phyloP scores from a whole-genome alignment of 2,329 filamentous ascomycete species.

The Herpotrichia juniperi region DNA sequence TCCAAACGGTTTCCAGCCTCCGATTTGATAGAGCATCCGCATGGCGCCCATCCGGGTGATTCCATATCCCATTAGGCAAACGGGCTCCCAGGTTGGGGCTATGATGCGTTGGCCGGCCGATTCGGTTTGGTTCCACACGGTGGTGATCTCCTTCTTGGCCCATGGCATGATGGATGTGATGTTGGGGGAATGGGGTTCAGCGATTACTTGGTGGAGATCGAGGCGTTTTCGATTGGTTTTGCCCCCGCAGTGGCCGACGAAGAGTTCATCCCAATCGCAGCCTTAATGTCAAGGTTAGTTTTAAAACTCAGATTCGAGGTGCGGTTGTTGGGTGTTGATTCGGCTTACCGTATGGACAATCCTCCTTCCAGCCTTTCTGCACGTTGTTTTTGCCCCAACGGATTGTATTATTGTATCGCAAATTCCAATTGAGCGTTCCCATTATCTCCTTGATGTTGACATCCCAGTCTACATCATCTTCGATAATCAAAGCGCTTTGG shows the following conservation, averaged over 20 bases:
- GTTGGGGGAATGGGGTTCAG: constrained; percentile 12
- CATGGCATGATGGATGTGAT: not conserved
- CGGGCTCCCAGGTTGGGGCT: constrained; percentile 13
- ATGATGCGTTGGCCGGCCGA: constrained; percentile 11
- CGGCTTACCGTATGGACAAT: constrained; percentile 21
- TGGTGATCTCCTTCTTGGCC: constrained; percentile 13
- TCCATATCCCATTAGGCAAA: constrained; percentile 19
- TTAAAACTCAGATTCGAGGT: not conserved
- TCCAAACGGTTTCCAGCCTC: constrained; percentile 14
- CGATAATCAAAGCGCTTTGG: constrained; percentile 17
- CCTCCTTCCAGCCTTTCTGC: constrained; percentile 20
- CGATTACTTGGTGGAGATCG: constrained; percentile 15
- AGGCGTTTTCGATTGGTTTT: constrained; percentile 15
- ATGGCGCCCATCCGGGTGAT: constrained; percentile 19
- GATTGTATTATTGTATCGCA: constrained; percentile 22
- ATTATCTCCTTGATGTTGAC: constrained; percentile 23
- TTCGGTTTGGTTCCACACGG: constrained; percentile 16
- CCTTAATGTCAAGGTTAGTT: constrained; percentile 6
- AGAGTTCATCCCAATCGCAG: constrained; percentile 25
- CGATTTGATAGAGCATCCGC: constrained; percentile 22
- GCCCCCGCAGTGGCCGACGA: constrained; percentile 18
- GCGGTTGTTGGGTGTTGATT: not conserved
- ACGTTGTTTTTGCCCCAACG: constrained; percentile 20
- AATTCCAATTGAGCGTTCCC: constrained; percentile 18
- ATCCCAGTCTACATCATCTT: constrained; percentile 25